Evolutionary conservation across 768 basidiomycete genomes (phyloP).

Genomic region (Mycena crocata): DNA sequence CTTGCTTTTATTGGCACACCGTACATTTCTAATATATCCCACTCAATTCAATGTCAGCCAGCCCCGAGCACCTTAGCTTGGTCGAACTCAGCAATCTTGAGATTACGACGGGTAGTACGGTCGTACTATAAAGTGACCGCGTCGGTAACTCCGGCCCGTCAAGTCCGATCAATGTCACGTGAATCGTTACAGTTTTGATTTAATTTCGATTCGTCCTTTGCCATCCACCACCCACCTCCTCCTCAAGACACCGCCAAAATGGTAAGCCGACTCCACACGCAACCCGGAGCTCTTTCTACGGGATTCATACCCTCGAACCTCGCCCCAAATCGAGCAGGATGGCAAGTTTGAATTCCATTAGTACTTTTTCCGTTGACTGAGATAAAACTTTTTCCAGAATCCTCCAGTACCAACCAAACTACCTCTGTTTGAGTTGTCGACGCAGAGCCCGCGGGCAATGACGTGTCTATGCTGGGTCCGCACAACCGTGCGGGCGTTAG

Average conservation of each 20-base stretch:
- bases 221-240: no score
- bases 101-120: no score
- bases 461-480: slow-evolving; percentile 28
- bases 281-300: neutral
- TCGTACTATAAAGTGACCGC: no score
- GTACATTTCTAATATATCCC: no score
- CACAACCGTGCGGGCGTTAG: slow-evolving; percentile 53
- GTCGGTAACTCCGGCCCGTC: no score
- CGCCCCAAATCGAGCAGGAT: slow-evolving; percentile 31
- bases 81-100: no score
- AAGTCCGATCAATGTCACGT: no score
- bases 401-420: slow-evolving; percentile 17
- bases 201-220: no score
- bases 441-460: slow-evolving; percentile 36
- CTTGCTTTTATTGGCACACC: no score
- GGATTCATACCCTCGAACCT: neutral
- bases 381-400: neutral
- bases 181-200: no score
- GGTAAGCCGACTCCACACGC: neutral
- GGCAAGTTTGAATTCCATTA: slow-evolving; percentile 51
- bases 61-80: no score
- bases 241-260: neutral
- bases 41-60: no score
- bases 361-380: slow-evolving; percentile 42
- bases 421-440: slow-evolving; percentile 11